These are phyloP conservation scores for Lepidium sativum DNA, from an alignment of 345 rosid genomes.

Conservation along the genomic window DNA sequence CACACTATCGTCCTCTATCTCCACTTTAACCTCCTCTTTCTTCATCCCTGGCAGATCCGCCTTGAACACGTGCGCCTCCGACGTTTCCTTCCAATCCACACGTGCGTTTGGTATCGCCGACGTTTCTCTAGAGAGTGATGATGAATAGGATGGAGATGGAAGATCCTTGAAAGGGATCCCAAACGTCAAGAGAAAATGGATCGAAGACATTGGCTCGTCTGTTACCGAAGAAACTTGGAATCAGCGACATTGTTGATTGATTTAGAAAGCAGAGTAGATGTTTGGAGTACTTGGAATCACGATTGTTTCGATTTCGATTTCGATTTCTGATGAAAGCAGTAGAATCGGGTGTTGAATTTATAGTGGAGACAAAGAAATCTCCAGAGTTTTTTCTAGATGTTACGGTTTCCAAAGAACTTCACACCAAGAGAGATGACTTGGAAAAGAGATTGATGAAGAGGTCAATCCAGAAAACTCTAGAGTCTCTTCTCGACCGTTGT, in stretches of 20 bases:
- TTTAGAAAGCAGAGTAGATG: background rate
- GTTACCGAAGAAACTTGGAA: conserved; percentile 22
- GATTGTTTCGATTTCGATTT: background rate
- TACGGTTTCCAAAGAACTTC: background rate
- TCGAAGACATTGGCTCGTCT: conserved; percentile 9
- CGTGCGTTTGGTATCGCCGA: conserved; percentile 11
- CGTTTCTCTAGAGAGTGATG: conserved; percentile 8
- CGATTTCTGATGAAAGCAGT: background rate
- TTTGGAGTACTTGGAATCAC: background rate
- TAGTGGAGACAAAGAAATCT: background rate
- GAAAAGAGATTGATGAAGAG: background rate
- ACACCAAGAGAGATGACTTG: background rate
- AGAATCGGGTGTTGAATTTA: background rate
- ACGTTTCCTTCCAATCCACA: conserved; percentile 38
- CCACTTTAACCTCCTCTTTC: conserved; percentile 37
- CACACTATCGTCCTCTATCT: conserved; percentile 31
- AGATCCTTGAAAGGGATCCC: conserved; percentile 19
- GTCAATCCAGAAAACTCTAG: background rate
- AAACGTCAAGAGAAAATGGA: conserved; percentile 17
- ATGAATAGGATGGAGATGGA: background rate
- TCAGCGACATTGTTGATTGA: conserved; percentile 12
- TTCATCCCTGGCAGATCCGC: conserved; percentile 36
- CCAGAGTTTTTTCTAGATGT: conserved; percentile 1
- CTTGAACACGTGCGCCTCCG: conserved; percentile 35
- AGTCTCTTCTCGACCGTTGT: background rate